Evolutionary conservation across 2,329 filamentous ascomycete genomes (phyloP).

Genomic region (Cordyceps cateniannulata): DNA sequence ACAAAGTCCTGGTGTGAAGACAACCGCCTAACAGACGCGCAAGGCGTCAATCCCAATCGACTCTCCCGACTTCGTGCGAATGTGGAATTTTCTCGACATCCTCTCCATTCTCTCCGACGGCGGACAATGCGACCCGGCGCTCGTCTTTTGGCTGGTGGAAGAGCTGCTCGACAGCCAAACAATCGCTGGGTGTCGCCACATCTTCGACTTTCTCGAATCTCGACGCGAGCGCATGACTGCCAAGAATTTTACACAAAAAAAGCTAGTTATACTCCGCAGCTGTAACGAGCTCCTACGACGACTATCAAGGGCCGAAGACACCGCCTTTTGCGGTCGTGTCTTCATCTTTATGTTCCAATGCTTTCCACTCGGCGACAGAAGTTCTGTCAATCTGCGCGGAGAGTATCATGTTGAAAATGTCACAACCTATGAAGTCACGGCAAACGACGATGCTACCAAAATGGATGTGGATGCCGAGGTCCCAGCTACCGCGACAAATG

Average conservation of each 20-base stretch:
- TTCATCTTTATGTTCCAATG: slow-evolving; percentile 99
- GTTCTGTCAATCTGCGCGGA: slow-evolving; percentile 90
- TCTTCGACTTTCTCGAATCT: slow-evolving; percentile 94
- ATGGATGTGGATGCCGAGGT: slow-evolving; percentile 62
- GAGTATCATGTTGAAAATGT: slow-evolving; percentile 96
- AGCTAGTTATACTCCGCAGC: slow-evolving; percentile 80
- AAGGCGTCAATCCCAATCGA: slow-evolving; percentile 72
- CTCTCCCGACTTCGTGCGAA: slow-evolving; percentile 67
- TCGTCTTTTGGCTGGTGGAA: slow-evolving; percentile 87
- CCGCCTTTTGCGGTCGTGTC: slow-evolving; percentile 92
- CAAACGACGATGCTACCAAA: slow-evolving; percentile 25
- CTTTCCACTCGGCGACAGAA: slow-evolving; percentile 93
- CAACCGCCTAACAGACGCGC: slow-evolving; percentile 26
- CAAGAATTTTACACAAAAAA: slow-evolving; percentile 73
- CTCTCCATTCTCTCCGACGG: slow-evolving; percentile 82
- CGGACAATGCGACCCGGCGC: slow-evolving; percentile 67
- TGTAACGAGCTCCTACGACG: slow-evolving; percentile 94
- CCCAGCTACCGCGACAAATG: slow-evolving; percentile 24
- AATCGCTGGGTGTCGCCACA: slow-evolving; percentile 79
- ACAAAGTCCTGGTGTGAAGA: slow-evolving; percentile 14
- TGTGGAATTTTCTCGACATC: slow-evolving; percentile 94
- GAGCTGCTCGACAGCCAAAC: slow-evolving; percentile 95
- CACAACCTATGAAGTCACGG: slow-evolving; percentile 63
- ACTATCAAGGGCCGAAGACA: slow-evolving; percentile 92
- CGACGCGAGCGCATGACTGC: slow-evolving; percentile 81